Conservation (phyloP, 768 basidiomycete species). For the Termitomyces sp. region DNA sequence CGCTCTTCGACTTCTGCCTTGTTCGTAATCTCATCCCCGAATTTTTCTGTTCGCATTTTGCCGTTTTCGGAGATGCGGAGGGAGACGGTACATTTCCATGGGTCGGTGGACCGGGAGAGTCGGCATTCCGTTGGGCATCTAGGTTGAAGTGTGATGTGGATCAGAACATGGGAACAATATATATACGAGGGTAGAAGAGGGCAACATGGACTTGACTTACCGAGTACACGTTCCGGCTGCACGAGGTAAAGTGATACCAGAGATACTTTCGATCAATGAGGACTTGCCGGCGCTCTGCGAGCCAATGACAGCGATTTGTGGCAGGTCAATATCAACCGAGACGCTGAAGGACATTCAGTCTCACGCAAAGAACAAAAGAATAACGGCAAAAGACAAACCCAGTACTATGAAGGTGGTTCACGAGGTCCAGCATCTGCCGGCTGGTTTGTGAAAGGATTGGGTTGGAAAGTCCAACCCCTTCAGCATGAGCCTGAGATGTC, state of each 20-base stretch:
- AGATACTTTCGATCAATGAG: constrained; percentile 75
- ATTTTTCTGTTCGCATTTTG: constrained; percentile 35
- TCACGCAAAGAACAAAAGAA: neutral
- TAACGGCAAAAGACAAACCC: constrained; percentile 36
- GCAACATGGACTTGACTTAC: constrained; percentile 30
- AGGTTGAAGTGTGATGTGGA: neutral
- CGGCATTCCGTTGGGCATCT: constrained; percentile 63
- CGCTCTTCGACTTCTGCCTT: constrained; percentile 61
- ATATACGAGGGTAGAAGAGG: neutral
- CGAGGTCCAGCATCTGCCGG: constrained; percentile 48
- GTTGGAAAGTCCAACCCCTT: constrained; percentile 55
- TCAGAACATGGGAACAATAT: neutral
- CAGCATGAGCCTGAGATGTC: constrained; percentile 19
- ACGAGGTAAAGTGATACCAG: constrained; percentile 67
- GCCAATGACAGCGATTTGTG: constrained; percentile 72
- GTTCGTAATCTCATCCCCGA: constrained; percentile 48
- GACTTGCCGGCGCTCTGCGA: constrained; percentile 76
- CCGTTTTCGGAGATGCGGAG: constrained; percentile 44
- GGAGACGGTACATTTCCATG: constrained; percentile 53
- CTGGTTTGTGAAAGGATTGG: constrained; percentile 34
- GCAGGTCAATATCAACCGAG: constrained; percentile 68
- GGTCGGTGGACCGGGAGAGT: constrained; percentile 35
- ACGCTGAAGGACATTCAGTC: constrained; percentile 50
- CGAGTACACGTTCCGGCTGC: constrained; percentile 77
- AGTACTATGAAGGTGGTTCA: constrained; percentile 54